These are phyloP conservation scores for Diutina scorzettiae DNA, from an alignment of 1,139 yeast species.

Conservation along the genomic window DNA sequence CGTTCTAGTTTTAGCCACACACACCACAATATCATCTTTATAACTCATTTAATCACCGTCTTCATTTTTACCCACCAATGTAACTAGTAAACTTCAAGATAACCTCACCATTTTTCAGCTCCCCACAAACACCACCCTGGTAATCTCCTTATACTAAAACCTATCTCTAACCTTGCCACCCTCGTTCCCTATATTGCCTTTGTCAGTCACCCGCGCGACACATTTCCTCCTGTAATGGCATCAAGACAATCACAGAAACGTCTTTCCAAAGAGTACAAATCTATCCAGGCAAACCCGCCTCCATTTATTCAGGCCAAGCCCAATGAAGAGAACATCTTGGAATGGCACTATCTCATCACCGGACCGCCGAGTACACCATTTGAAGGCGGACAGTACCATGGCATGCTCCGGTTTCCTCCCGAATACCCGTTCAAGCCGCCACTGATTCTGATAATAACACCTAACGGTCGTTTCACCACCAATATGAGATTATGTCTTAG, in stretches of 20 bases:
- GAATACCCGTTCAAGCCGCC: constrained; percentile 94
- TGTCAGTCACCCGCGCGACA: too few relatives aligned
- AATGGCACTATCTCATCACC: constrained; percentile 68
- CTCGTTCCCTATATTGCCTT: too few relatives aligned
- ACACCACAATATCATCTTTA: too few relatives aligned
- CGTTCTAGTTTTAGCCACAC: too few relatives aligned
- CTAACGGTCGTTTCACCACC: constrained; percentile 70
- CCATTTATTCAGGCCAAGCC: constrained; percentile 80
- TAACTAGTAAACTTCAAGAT: too few relatives aligned
- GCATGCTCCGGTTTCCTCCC: constrained; percentile 68
- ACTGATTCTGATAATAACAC: constrained; percentile 79
- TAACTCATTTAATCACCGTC: too few relatives aligned
- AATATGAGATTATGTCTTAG: constrained; percentile 74
- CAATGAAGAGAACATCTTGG: constrained; percentile 16
- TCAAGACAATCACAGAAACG: constrained; percentile 40
- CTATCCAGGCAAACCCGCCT: constrained; percentile 63
- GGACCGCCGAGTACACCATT: constrained; percentile 88
- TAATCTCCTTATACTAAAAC: too few relatives aligned
- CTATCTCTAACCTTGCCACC: too few relatives aligned
- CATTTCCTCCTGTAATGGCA: too few relatives aligned
- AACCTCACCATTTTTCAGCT: too few relatives aligned
- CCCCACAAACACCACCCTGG: too few relatives aligned
- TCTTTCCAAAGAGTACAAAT: constrained; percentile 69
- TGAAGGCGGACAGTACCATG: constrained; percentile 82
- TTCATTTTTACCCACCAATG: too few relatives aligned